Percentiles rank a stretch among this genome's conserved stretches.
These are phyloP conservation scores for Globisporangium rhizosaccharum DNA, from an alignment of 352 stramenopile genomes.

Conservation along the genomic window DNA sequence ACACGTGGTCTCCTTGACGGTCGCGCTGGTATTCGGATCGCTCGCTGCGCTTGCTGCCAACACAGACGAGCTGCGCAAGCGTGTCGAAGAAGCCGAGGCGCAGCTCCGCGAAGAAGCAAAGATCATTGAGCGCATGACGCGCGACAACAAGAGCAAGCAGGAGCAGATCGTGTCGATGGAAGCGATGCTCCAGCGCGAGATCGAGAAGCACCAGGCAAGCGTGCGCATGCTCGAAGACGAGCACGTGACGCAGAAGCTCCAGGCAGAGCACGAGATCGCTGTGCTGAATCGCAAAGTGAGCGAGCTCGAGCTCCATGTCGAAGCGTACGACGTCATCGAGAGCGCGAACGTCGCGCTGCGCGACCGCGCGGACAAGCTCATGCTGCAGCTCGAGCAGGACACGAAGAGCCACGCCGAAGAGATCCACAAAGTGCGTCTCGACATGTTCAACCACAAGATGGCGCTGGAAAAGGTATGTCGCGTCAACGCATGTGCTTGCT, in stretches of 20 bases:
- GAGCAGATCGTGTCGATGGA: conserved; percentile 72
- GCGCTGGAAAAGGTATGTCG: conserved; percentile 57
- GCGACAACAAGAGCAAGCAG: conserved; percentile 67
- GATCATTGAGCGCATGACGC: conserved; percentile 77
- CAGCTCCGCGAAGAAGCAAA: conserved; percentile 74
- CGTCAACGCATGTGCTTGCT: too few species aligned
- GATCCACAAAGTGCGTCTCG: conserved; percentile 70
- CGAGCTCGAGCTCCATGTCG: conserved; percentile 62
- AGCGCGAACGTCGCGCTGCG: conserved; percentile 47
- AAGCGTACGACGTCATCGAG: conserved; percentile 65
- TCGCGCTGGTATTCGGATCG: background rate
- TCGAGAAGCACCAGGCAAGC: conserved; percentile 53
- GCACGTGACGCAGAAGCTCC: conserved; percentile 44
- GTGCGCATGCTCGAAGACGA: conserved; percentile 59
- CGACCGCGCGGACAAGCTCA: conserved; percentile 49
- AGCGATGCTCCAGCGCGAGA: conserved; percentile 47
- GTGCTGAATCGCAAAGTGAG: conserved; percentile 48
- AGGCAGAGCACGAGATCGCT: conserved; percentile 56
- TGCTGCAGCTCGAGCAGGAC: conserved; percentile 62
- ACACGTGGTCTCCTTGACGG: conserved; percentile 20
- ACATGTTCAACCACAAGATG: conserved; percentile 87
- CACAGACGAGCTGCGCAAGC: conserved; percentile 64
- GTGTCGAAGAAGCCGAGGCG: conserved; percentile 66
- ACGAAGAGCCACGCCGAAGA: conserved; percentile 60
- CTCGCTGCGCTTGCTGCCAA: background rate